Base-by-base conservation (phyloP, 192 early-diverging fungal genomes). In the Mortierella alpina region DNA sequence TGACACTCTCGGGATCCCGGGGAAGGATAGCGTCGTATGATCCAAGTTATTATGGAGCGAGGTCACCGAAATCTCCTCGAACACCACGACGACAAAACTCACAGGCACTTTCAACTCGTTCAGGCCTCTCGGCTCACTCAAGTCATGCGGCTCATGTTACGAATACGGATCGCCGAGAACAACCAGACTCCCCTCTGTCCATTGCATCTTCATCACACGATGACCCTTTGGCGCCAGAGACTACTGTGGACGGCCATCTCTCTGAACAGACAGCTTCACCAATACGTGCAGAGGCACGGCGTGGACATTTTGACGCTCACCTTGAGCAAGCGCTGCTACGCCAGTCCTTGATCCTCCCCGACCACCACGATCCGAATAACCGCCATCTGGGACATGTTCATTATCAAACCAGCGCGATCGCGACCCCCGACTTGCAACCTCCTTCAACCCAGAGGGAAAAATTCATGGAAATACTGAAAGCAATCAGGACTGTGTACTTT, bases 401-500 rank as follows among this genome's bases (percentile, higher is more conserved):
- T 18, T 7, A 31, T 51, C 60, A 55, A 42, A 39, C 48, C 0
- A 11, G 57, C 7, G 14, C n/a, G 1, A 44, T 22, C 14, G 20
- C 42, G 13, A 41, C 42, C 14, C 45, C 55, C 17, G 50, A 49
- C 20, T 31, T 47, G 23, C 71, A 73, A 58, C 13, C 7, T 40
- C 55, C 17, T 31, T 13, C 23, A 14, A 77, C 55, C 2, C 20
- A 56, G 11, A 6, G 39, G 9, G 20, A 61, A 20, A 45, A 23
- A 17, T 12, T 62, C 62, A 47, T 40, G 15, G 22, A 74, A 1
- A 53, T 65, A 4, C 52, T 71, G 60, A 50, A 82, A 23, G 72
- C 78, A 12, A 22, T 85, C 42, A 55, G 57, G 6, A 65, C 61
- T 20, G 70, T 70, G 46, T 79, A 91, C 40, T 91, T 92, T 53